phyloP scores from a whole-genome alignment of 176 grass and related monocot species.

The Poa pratensis region DNA sequence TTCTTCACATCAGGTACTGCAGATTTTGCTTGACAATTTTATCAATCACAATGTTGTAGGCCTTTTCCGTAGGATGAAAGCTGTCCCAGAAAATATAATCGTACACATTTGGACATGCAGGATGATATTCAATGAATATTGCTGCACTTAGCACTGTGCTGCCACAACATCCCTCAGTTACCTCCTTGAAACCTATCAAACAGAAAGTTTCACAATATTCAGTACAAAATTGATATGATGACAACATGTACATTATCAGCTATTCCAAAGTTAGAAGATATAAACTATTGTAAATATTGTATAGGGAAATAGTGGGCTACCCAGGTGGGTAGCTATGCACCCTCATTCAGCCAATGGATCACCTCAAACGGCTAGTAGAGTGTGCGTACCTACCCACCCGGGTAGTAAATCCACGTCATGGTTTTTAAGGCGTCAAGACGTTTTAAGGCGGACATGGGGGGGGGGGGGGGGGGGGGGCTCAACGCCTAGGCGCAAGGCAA shows the following conservation, averaged over 20 bases:
- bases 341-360: too few relatives aligned
- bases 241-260: background rate
- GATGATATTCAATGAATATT: slow-evolving; percentile 49
- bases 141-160: slow-evolving; percentile 32
- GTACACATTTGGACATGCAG: slow-evolving; percentile 31
- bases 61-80: slow-evolving; percentile 50
- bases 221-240: background rate
- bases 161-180: slow-evolving; percentile 35
- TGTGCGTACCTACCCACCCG: too few relatives aligned
- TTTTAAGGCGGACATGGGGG: too few relatives aligned
- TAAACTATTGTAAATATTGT: background rate
- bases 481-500: too few relatives aligned
- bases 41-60: slow-evolving; percentile 52
- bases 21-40: slow-evolving; percentile 37
- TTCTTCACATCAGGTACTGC: slow-evolving; percentile 38
- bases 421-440: too few relatives aligned
- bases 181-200: slow-evolving; percentile 49
- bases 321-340: too few relatives aligned
- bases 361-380: too few relatives aligned
- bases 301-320: too few relatives aligned
- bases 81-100: slow-evolving; percentile 70
- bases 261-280: background rate
- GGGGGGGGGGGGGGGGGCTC: too few relatives aligned
- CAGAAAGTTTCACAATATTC: background rate
- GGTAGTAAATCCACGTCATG: too few relatives aligned